Conservation (phyloP, 2,329 filamentous ascomycete genomes). For the Metarhizium guizhouense region DNA sequence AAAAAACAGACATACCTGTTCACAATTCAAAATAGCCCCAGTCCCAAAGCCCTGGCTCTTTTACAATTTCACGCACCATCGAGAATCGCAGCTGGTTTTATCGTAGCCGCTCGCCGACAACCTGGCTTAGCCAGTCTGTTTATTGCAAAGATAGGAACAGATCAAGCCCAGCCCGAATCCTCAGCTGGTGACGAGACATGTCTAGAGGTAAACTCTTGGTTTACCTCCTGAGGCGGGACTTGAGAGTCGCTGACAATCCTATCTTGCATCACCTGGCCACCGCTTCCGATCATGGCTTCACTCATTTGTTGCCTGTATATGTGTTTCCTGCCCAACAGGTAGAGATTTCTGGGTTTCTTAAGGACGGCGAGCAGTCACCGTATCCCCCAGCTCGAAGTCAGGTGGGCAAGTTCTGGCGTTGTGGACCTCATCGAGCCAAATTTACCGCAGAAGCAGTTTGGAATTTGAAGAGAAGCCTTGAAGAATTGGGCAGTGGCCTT, state of each 20-base stretch:
- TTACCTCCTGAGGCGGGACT: constrained; percentile 64
- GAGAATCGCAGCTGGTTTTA: not conserved
- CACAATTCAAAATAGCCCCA: not conserved
- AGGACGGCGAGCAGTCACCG: constrained; percentile 43
- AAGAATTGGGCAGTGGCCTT: constrained; percentile 51
- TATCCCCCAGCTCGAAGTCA: constrained; percentile 60
- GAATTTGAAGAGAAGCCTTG: constrained; percentile 58
- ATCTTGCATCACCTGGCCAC: constrained; percentile 52
- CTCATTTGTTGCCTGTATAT: constrained; percentile 64
- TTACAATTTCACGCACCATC: not conserved
- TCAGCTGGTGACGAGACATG: constrained; percentile 15
- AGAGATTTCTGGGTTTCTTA: constrained; percentile 67
- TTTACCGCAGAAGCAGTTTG: constrained; percentile 66
- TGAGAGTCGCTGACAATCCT: constrained; percentile 67
- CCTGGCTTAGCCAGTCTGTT: not conserved
- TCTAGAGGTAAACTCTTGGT: constrained; percentile 46
- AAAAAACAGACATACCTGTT: not conserved
- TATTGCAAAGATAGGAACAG: not conserved
- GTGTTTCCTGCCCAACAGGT: constrained; percentile 62
- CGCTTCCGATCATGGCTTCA: constrained; percentile 42
- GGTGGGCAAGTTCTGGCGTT: constrained; percentile 63
- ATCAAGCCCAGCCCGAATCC: not conserved
- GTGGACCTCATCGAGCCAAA: constrained; percentile 61
- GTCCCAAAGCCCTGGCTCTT: not conserved
- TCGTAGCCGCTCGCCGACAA: not conserved